Conservation (phyloP, 1,139 yeast genomes). For the Protomyces arabidopsidicola region DNA sequence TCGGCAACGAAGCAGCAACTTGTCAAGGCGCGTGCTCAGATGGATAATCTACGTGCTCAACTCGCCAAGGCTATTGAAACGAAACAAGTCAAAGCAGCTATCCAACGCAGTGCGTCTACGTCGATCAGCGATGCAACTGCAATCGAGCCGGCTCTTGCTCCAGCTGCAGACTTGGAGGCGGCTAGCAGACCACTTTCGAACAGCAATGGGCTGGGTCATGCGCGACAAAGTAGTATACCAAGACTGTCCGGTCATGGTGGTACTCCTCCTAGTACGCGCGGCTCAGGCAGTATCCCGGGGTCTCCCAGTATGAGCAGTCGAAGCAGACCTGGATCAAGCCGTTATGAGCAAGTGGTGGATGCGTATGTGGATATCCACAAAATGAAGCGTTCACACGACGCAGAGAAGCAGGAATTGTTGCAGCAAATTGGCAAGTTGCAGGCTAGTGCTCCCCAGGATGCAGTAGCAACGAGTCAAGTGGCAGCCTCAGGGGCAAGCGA, state of each 20-base stretch:
- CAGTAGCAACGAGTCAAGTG: not conserved
- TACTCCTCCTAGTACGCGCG: too few species aligned
- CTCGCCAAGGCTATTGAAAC: not conserved
- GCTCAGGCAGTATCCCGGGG: not conserved
- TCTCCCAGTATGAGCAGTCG: not conserved
- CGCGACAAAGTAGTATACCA: not conserved
- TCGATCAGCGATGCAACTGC: not conserved
- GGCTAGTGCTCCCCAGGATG: not conserved
- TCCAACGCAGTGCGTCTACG: not conserved
- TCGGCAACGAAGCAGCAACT: not conserved
- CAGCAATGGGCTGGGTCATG: not conserved
- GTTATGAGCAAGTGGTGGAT: not conserved
- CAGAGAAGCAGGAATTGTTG: not conserved
- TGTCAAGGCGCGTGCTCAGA: not conserved
- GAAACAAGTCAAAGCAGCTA: not conserved
- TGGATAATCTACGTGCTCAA: not conserved
- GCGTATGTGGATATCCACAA: not conserved
- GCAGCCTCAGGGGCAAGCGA: not conserved
- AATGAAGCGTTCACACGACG: not conserved
- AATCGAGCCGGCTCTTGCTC: too few species aligned
- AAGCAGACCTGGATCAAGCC: not conserved
- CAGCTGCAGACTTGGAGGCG: too few species aligned
- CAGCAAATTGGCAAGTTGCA: not conserved
- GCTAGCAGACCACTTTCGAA: not conserved
- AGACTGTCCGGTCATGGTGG: too few species aligned